A percentile compares a stretch with the other conserved stretches of the same genome.
phyloP scores from a whole-genome alignment of 2,329 filamentous ascomycete genomes.

The Penicillium hesseltinei region DNA sequence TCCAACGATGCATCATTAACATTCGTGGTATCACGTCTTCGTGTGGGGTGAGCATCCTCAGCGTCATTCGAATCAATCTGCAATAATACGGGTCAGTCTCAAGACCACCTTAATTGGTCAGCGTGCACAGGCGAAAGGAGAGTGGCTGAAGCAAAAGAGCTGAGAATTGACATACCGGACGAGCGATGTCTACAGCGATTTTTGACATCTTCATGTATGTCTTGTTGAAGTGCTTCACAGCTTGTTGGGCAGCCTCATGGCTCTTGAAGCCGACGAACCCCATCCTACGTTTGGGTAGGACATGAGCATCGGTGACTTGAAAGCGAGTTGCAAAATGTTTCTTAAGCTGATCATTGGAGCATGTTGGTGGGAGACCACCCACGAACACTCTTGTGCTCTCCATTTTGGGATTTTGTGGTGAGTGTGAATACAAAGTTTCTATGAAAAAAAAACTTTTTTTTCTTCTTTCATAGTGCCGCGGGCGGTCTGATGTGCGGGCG shows the following conservation, averaged over 20 bases:
- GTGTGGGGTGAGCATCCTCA: constrained; percentile 25
- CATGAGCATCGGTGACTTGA: constrained; percentile 84
- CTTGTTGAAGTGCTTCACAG: constrained; percentile 92
- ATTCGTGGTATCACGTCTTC: constrained; percentile 21
- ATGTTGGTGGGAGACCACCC: constrained; percentile 74
- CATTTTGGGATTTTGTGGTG: constrained; percentile 50
- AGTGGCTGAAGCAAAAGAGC: constrained; percentile 14
- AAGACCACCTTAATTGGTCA: constrained; percentile 41
- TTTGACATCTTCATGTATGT: constrained; percentile 95
- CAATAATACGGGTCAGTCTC: constrained; percentile 39
- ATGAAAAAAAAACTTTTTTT: constrained; percentile 27
- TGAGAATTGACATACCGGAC: constrained; percentile 59
- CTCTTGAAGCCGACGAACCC: constrained; percentile 94
- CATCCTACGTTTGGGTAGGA: constrained; percentile 85
- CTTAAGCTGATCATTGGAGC: constrained; percentile 79
- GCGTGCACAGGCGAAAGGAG: constrained; percentile 31
- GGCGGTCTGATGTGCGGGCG: constrained; percentile 33
- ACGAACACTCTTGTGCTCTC: constrained; percentile 73
- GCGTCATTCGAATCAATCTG: constrained; percentile 42
- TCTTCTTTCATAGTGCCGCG: constrained; percentile 29
- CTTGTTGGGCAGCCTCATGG: constrained; percentile 72
- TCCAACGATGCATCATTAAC: constrained; percentile 21
- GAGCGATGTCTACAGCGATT: constrained; percentile 84
- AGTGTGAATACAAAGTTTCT: constrained; percentile 15
- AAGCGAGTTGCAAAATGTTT: constrained; percentile 81